These are phyloP conservation scores for Ilyonectria robusta DNA, from an alignment of 2,329 filamentous ascomycete species.

Conservation along the genomic window DNA sequence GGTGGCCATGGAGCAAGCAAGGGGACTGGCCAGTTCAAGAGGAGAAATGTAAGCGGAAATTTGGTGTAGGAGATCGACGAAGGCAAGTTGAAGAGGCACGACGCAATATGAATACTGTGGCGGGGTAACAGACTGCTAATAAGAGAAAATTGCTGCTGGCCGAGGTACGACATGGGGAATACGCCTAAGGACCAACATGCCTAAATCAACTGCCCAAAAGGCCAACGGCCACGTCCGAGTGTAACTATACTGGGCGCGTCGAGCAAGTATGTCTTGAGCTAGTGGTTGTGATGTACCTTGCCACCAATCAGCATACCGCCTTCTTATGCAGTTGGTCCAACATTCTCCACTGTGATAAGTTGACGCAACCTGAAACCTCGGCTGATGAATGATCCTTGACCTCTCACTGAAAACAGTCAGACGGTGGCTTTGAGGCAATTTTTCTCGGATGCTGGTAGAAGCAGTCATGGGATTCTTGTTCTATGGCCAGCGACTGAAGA, in stretches of 20 bases:
- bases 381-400: not conserved
- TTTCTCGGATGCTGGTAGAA: not conserved
- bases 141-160: not conserved
- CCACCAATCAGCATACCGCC: not conserved
- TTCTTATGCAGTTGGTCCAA: slow-evolving; percentile 8
- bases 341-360: slow-evolving; percentile 1
- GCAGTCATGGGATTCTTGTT: not conserved
- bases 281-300: not conserved
- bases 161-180: not conserved
- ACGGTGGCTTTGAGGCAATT: not conserved
- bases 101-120: not conserved
- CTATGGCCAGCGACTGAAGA: not conserved
- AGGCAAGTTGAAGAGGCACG: not conserved
- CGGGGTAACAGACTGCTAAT: not conserved
- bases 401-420: not conserved
- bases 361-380: not conserved
- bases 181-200: not conserved
- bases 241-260: not conserved
- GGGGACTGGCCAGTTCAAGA: not conserved
- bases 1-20: not conserved
- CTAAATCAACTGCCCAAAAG: not conserved
- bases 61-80: not conserved
- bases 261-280: not conserved
- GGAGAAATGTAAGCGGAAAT: not conserved
- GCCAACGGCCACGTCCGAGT: not conserved